Evolutionary conservation across 345 rosid genomes (phyloP).

Genomic region (Camelina laxa): DNA sequence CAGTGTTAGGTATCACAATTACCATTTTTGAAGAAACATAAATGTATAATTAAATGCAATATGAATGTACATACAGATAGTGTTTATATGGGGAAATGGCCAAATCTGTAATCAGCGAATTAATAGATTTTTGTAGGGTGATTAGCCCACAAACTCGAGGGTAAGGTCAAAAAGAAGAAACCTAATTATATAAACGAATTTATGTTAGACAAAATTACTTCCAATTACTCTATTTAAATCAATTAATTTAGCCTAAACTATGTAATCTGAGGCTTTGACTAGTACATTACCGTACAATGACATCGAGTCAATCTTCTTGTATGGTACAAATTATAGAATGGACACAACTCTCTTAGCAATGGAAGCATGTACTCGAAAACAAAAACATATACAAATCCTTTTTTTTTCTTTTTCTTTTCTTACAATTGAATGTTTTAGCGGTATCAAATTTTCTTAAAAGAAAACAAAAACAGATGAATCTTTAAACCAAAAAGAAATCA

Average conservation of each 20-base stretch:
- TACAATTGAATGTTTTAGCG: conserved; percentile 5
- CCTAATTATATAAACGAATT: conserved; percentile 22
- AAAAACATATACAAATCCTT: neutral
- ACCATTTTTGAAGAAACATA: conserved; percentile 16
- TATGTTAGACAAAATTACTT: conserved; percentile 6
- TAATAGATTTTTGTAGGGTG: conserved; percentile 33
- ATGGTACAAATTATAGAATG: too few relatives aligned
- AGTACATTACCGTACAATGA: neutral
- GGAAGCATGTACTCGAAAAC: too few relatives aligned
- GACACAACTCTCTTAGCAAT: too few relatives aligned
- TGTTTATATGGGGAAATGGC: conserved; percentile 29
- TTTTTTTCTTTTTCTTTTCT: neutral
- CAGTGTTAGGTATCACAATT: conserved; percentile 34
- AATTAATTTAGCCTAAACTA: neutral
- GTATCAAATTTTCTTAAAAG: conserved; percentile 18
- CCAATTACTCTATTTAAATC: neutral
- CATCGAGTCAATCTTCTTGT: too few relatives aligned
- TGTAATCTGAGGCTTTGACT: neutral
- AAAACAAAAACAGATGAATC: conserved; percentile 23
- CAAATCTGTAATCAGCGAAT: conserved; percentile 32
- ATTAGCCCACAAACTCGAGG: conserved; percentile 37
- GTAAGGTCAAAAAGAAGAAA: conserved; percentile 42
- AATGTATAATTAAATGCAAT: conserved; percentile 19
- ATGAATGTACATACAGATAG: conserved; percentile 32
- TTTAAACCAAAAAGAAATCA: neutral